Evolutionary conservation across 2,329 filamentous ascomycete genomes (phyloP).

Genomic region (Cordyceps militaris): DNA sequence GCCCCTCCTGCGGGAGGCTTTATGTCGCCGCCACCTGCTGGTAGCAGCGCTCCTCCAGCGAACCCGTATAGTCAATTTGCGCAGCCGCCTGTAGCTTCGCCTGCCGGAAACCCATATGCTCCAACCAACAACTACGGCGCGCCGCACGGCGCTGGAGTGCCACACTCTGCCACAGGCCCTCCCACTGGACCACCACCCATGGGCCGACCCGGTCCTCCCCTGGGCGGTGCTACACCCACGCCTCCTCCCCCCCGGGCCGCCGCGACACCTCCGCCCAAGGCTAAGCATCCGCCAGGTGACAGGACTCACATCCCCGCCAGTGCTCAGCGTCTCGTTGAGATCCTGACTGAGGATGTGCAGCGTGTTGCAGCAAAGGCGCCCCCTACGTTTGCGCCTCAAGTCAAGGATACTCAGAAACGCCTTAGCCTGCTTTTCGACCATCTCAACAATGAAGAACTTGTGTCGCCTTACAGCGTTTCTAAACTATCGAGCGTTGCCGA

Average conservation of each 20-base stretch:
- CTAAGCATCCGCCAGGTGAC: slow-evolving; percentile 75
- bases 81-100: slow-evolving; percentile 15
- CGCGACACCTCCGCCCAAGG: slow-evolving; percentile 43
- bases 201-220: slow-evolving; percentile 26
- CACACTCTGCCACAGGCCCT: slow-evolving; percentile 30
- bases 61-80: slow-evolving; percentile 34
- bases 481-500: slow-evolving; percentile 58
- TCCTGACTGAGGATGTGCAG: slow-evolving; percentile 77
- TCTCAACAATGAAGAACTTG: slow-evolving; percentile 87
- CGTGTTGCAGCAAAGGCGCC: slow-evolving; percentile 82
- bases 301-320: slow-evolving; percentile 77
- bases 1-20: slow-evolving; percentile 34
- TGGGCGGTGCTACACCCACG: slow-evolving; percentile 21
- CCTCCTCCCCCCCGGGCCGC: slow-evolving; percentile 42
- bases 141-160: slow-evolving; percentile 33
- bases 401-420: slow-evolving; percentile 89
- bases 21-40: slow-evolving; percentile 33
- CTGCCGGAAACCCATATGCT: slow-evolving; percentile 29
- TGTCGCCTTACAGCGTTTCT: slow-evolving; percentile 71
- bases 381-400: slow-evolving; percentile 76
- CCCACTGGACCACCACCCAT: slow-evolving; percentile 29
- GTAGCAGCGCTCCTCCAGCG: slow-evolving; percentile 40
- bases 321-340: slow-evolving; percentile 72
- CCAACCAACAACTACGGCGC: slow-evolving; percentile 46
- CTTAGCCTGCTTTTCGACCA: slow-evolving; percentile 93